Evolutionary conservation across 1,284 basidiomycete species (phyloP), one percentile per base, ranked within the genome.

Genomic region (Rhodotorula sp.): DNA sequence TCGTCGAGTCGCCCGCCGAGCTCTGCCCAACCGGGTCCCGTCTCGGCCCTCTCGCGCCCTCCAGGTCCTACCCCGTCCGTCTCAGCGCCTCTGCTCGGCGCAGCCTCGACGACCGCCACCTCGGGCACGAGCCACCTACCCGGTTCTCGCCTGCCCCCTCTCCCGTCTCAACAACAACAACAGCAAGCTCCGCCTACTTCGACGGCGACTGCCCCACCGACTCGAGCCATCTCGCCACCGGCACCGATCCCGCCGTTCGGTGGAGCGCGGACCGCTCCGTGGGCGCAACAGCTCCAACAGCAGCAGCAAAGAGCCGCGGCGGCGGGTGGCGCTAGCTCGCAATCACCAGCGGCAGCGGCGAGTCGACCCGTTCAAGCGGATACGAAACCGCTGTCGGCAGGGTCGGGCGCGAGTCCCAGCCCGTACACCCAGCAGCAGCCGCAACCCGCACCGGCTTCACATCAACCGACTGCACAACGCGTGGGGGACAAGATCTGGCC

Each of bases 241-340:
- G 66, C 71, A 8, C 67, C 69, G 29, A 74, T 67, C 60, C 79
- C 79, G 59, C 74, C 76, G 22, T 80, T 79, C 60, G 73, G 71
- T 17, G 75, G 78, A 17, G 53, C 53, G 24, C 53, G 66, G 77
- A 77, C 67, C 26, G 59, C 37, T 29, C 30, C 59, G 10, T 44
- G 48, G 64, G 29, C 42, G 14, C 37, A 42, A 30, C 18, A 46
- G 58, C 56, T 59, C 26, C 33, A 24, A 53, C 60, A 53, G 33
- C 51, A n/a, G 30, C 58, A 58, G 42, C 64, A 60, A 33, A 42
- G 49, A 53, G 46, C 22, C 24, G 62, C 64, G 30, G 20, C 60
- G 6, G 51, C 51, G 24, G 54, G 44, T 59, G 37, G 42, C 29
- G 24, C 26, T 53, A 2, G 49, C 49, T 17, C 57, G 45, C 1